phyloP scores from a whole-genome alignment of 108 stramenopile genomes.

The Conticribra weissflogii region DNA sequence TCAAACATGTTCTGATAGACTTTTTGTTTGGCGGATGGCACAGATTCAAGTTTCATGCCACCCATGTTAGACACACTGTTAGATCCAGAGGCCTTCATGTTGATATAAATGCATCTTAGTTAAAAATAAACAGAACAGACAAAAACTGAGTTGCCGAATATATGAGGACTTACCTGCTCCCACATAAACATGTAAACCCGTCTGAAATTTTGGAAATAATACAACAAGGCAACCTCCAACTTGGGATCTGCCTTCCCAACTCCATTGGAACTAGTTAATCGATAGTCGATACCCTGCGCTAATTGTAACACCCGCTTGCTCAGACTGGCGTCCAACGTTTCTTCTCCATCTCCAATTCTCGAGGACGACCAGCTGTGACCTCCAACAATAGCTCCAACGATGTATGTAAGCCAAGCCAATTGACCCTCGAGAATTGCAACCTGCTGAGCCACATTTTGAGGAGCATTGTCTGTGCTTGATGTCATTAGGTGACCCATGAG shows the following conservation, averaged over 20 bases:
- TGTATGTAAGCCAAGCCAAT: conserved; percentile 96
- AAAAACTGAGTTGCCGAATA: too few relatives aligned
- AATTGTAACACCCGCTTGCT: conserved; percentile 89
- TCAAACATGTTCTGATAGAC: conserved; percentile 96
- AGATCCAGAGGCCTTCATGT: conserved; percentile 27
- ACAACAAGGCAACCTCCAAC: conserved; percentile 82
- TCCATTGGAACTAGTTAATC: conserved; percentile 86
- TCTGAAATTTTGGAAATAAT: conserved; percentile 91
- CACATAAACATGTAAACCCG: conserved; percentile 97
- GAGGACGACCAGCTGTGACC: conserved; percentile 92
- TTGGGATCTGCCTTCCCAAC: conserved; percentile 73
- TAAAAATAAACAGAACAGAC: background rate
- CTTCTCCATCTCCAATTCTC: conserved; percentile 88
- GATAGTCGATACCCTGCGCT: conserved; percentile 86
- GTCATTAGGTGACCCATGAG: conserved; percentile 61
- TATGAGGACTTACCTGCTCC: conserved; percentile 89
- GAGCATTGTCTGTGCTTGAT: conserved; percentile 72
- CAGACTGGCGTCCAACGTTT: conserved; percentile 92
- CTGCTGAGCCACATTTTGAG: conserved; percentile 68
- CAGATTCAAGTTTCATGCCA: conserved; percentile 82
- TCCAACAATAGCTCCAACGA: conserved; percentile 91
- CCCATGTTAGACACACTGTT: conserved; percentile 56
- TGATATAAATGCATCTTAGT: too few relatives aligned
- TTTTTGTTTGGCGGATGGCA: conserved; percentile 90
- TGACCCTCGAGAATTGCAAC: conserved; percentile 91